Evolutionary conservation across 495 filamentous ascomycete genomes (phyloP).

Genomic region (Annulohypoxylon stygium): DNA sequence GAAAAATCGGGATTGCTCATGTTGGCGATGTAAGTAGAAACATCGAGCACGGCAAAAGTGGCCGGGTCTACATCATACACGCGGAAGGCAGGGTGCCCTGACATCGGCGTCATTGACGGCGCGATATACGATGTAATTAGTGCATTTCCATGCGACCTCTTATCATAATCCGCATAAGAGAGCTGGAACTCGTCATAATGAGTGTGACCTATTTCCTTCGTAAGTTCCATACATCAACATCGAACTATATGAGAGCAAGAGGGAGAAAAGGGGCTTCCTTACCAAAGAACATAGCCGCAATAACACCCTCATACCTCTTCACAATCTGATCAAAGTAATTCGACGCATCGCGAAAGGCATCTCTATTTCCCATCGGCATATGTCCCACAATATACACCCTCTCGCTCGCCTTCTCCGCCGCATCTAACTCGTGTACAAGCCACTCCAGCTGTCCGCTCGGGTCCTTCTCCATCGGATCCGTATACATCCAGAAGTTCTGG

Average conservation of each 20-base stretch:
- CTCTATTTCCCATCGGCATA: slow-evolving; percentile 61
- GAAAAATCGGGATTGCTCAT: slow-evolving; percentile 59
- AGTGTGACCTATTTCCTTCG: slow-evolving; percentile 58
- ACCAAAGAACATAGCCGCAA: slow-evolving; percentile 68
- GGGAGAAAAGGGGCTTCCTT: background rate
- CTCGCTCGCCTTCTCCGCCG: slow-evolving; percentile 63
- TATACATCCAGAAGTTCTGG: slow-evolving; percentile 67
- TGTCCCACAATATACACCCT: slow-evolving; percentile 69
- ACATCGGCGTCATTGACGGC: slow-evolving; percentile 66
- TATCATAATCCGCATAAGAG: slow-evolving; percentile 62
- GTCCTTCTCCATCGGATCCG: slow-evolving; percentile 63
- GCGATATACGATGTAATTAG: slow-evolving; percentile 63
- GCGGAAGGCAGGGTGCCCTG: slow-evolving; percentile 67
- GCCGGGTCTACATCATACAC: slow-evolving; percentile 69
- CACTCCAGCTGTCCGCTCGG: slow-evolving; percentile 63
- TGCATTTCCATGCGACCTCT: slow-evolving; percentile 53
- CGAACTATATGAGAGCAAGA: background rate
- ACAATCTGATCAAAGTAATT: slow-evolving; percentile 69
- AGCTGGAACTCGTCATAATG: slow-evolving; percentile 69
- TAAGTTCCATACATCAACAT: background rate
- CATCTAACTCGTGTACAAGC: slow-evolving; percentile 65
- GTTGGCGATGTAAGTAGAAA: slow-evolving; percentile 66
- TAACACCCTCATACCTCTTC: slow-evolving; percentile 64
- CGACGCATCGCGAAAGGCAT: slow-evolving; percentile 65
- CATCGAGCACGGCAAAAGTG: slow-evolving; percentile 67